Conservation (phyloP, 2,329 filamentous ascomycete species). For the Mariannaea sp. region DNA sequence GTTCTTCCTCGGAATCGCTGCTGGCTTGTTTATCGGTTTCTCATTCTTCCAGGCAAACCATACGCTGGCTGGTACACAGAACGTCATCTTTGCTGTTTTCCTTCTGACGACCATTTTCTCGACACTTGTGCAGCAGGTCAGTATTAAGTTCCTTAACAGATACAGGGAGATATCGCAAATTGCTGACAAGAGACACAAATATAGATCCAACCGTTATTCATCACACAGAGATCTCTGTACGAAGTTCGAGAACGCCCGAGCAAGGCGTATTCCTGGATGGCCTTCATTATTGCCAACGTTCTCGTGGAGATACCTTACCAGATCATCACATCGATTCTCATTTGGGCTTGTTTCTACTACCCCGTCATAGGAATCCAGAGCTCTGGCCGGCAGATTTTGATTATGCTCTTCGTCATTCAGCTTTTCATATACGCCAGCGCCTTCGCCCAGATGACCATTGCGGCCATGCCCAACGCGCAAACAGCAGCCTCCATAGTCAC, state of each 20-base stretch:
- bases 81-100: constrained; percentile 75
- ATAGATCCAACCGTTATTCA: constrained; percentile 74
- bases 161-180: no score
- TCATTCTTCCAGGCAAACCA: constrained; percentile 64
- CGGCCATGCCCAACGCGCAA: constrained; percentile 69
- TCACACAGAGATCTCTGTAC: constrained; percentile 74
- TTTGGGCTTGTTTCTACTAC: constrained; percentile 72
- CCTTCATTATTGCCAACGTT: constrained; percentile 73
- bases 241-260: constrained; percentile 77
- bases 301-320: constrained; percentile 76
- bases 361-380: constrained; percentile 56
- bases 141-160: no score
- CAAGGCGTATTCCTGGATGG: constrained; percentile 77
- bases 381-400: constrained; percentile 64
- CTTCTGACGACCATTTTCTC: constrained; percentile 78
- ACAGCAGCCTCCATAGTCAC: constrained; percentile 69
- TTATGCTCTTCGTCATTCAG: constrained; percentile 67
- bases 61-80: constrained; percentile 72
- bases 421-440: constrained; percentile 74
- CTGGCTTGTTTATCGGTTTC: constrained; percentile 75
- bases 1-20: constrained; percentile 60
- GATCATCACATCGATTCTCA: constrained; percentile 64
- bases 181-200: no score
- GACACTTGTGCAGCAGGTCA: constrained; percentile 65
- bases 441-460: constrained; percentile 76